Evolutionary conservation across 345 rosid genomes (phyloP).

Genomic region (Geranium brycei): DNA sequence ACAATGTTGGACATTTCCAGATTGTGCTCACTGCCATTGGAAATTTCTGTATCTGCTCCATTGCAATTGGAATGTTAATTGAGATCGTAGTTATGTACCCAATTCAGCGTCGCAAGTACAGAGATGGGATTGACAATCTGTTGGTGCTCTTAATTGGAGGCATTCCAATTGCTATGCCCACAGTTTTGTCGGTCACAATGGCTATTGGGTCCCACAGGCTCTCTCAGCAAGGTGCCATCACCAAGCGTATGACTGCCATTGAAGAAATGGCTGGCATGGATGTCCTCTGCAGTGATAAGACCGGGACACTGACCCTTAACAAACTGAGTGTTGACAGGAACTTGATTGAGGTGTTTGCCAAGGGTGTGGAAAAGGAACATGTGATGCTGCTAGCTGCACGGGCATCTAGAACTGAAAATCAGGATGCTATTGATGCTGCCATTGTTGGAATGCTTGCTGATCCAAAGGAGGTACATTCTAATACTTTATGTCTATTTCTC

Average conservation of each 20-base stretch:
- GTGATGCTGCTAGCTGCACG: constrained; percentile 25
- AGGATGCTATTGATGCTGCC: constrained; percentile 31
- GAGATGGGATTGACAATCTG: constrained; percentile 29
- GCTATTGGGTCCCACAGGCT: constrained; percentile 33
- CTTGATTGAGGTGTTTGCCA: constrained; percentile 22
- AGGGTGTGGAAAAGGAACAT: constrained; percentile 19
- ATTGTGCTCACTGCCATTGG: constrained; percentile 29
- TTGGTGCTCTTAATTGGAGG: constrained; percentile 32
- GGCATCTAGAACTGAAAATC: constrained; percentile 31
- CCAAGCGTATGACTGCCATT: constrained; percentile 36
- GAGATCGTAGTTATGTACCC: constrained; percentile 34
- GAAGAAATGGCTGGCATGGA: constrained; percentile 37
- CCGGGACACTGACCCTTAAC: constrained; percentile 30
- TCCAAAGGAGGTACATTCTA: constrained; percentile 20
- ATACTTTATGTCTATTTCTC: no score
- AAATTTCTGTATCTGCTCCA: constrained; percentile 33
- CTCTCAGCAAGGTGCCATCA: constrained; percentile 31
- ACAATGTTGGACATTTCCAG: constrained; percentile 29
- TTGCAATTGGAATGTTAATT: constrained; percentile 25
- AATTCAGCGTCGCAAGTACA: constrained; percentile 26
- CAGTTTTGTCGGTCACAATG: constrained; percentile 32
- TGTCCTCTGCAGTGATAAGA: constrained; percentile 30
- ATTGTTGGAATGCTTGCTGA: constrained; percentile 28
- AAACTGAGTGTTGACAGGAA: constrained; percentile 26
- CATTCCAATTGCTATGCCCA: constrained; percentile 32